These are phyloP conservation scores for Phialocephala subalpina DNA, from an alignment of 2,329 filamentous ascomycete species.

Conservation along the genomic window DNA sequence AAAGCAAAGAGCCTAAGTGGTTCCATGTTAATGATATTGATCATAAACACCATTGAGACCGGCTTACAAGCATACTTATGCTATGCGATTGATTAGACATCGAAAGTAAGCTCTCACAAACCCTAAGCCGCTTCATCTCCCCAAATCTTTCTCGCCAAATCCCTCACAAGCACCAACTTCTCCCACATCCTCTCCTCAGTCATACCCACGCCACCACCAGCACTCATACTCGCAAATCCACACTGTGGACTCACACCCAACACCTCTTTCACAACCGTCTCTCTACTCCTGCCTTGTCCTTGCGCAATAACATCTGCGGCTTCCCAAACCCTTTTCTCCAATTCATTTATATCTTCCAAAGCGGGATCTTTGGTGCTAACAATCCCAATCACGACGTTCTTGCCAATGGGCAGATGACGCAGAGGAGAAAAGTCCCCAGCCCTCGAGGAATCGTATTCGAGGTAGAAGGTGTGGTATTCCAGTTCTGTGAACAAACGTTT, in stretches of 20 bases:
- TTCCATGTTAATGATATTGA: too few relatives aligned
- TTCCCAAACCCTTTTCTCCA: constrained; percentile 8
- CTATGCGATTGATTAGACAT: too few relatives aligned
- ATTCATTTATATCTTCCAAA: constrained; percentile 3
- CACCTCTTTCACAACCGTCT: constrained; percentile 1
- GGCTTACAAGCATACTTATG: too few relatives aligned
- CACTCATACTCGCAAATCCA: constrained; percentile 10
- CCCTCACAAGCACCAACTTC: constrained; percentile 10
- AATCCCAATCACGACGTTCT: constrained; percentile 11
- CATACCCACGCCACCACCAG: not conserved
- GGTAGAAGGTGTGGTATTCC: constrained; percentile 4
- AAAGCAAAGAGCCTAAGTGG: too few relatives aligned
- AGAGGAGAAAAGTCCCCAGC: not conserved
- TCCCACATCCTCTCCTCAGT: constrained; percentile 1
- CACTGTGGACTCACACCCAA: constrained; percentile 17
- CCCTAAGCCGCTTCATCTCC: not conserved
- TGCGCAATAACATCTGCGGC: constrained; percentile 13
- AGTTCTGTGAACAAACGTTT: not conserved
- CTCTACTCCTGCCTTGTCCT: not conserved
- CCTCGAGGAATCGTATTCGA: not conserved
- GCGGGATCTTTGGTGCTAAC: constrained; percentile 1
- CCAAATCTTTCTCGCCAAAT: constrained; percentile 12
- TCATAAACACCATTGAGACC: too few relatives aligned
- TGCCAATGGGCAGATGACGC: not conserved
- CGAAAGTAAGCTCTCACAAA: too few relatives aligned